A percentile compares a stretch with the other conserved stretches of the same genome.
phyloP scores from a whole-genome alignment of 1,284 basidiomycete genomes.

The Ceratobasidium sp. region DNA sequence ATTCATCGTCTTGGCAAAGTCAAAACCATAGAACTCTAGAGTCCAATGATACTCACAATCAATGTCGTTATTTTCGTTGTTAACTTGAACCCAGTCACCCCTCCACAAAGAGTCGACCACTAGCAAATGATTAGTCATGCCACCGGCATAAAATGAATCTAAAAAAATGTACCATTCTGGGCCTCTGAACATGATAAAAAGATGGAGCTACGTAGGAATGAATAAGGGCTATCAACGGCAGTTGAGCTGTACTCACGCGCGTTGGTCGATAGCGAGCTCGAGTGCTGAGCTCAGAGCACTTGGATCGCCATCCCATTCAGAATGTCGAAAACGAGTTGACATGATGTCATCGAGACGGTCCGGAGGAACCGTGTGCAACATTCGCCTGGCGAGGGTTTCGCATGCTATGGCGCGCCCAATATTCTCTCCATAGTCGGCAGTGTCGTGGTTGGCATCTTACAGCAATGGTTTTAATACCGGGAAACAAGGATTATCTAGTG shows the following conservation, averaged over 20 bases:
- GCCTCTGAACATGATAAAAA: slow-evolving; percentile 91
- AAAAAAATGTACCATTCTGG: slow-evolving; percentile 73
- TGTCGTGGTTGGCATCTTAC: slow-evolving; percentile 74
- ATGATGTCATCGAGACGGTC: slow-evolving; percentile 78
- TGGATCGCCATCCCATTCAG: slow-evolving; percentile 80
- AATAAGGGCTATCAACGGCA: slow-evolving; percentile 51
- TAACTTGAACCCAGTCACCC: slow-evolving; percentile 83
- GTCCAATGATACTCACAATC: slow-evolving; percentile 67
- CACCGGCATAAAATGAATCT: neutral
- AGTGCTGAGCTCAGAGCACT: slow-evolving; percentile 81
- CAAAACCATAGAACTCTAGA: slow-evolving; percentile 1
- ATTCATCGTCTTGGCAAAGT: slow-evolving; percentile 68
- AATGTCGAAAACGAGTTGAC: slow-evolving; percentile 80
- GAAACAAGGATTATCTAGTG: slow-evolving; percentile 44
- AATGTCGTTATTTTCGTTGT: slow-evolving; percentile 76
- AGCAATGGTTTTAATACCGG: neutral
- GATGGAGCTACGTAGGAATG: slow-evolving; percentile 67
- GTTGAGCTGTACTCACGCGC: slow-evolving; percentile 66
- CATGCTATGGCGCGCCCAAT: slow-evolving; percentile 84
- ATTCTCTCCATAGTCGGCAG: slow-evolving; percentile 90
- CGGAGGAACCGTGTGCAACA: slow-evolving; percentile 75
- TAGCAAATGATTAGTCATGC: slow-evolving; percentile 3
- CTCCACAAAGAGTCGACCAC: slow-evolving; percentile 73
- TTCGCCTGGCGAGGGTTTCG: slow-evolving; percentile 86
- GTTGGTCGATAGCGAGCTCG: slow-evolving; percentile 86